Percentiles rank a stretch among this genome's conserved stretches.
Conservation (phyloP, 2,329 filamentous ascomycete genomes). For the Diaporthe citrichinensis region DNA sequence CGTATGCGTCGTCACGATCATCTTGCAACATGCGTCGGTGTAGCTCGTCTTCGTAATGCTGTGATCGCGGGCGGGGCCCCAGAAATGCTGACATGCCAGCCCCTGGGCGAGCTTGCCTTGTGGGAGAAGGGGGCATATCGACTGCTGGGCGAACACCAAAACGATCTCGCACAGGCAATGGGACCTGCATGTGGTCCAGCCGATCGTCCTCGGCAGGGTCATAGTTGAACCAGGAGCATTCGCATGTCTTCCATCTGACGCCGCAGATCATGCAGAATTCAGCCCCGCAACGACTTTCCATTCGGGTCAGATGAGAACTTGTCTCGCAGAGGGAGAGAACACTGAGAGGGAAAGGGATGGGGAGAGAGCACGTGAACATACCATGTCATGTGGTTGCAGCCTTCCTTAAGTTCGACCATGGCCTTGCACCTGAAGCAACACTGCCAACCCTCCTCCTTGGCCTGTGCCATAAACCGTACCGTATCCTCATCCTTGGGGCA, state of each 20-base stretch:
- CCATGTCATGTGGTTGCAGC: slow-evolving; percentile 92
- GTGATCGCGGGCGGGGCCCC: slow-evolving; percentile 48
- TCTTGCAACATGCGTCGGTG: slow-evolving; percentile 63
- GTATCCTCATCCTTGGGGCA: slow-evolving; percentile 82
- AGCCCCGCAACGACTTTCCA: slow-evolving; percentile 77
- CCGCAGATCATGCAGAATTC: slow-evolving; percentile 93
- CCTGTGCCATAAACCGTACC: slow-evolving; percentile 73
- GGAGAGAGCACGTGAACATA: slow-evolving; percentile 56
- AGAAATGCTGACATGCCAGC: slow-evolving; percentile 43
- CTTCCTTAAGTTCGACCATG: slow-evolving; percentile 84
- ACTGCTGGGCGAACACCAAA: slow-evolving; percentile 31
- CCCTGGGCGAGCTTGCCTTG: slow-evolving; percentile 50
- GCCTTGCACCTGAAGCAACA: slow-evolving; percentile 81
- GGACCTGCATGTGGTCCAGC: slow-evolving; percentile 66
- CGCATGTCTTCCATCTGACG: slow-evolving; percentile 84
- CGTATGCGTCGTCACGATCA: slow-evolving; percentile 59
- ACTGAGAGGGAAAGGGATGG: not conserved
- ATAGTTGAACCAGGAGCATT: slow-evolving; percentile 85
- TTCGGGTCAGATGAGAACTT: slow-evolving; percentile 24
- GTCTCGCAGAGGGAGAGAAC: slow-evolving; percentile 36
- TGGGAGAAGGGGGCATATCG: slow-evolving; percentile 47
- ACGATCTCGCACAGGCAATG: slow-evolving; percentile 50
- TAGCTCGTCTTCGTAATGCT: slow-evolving; percentile 63
- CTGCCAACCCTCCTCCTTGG: slow-evolving; percentile 79
- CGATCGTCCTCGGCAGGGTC: slow-evolving; percentile 67